A percentile compares a stretch with the other conserved stretches of the same genome.
Conservation (phyloP, 75 land plant genomes). For the Selaginella tamariscina region DNA sequence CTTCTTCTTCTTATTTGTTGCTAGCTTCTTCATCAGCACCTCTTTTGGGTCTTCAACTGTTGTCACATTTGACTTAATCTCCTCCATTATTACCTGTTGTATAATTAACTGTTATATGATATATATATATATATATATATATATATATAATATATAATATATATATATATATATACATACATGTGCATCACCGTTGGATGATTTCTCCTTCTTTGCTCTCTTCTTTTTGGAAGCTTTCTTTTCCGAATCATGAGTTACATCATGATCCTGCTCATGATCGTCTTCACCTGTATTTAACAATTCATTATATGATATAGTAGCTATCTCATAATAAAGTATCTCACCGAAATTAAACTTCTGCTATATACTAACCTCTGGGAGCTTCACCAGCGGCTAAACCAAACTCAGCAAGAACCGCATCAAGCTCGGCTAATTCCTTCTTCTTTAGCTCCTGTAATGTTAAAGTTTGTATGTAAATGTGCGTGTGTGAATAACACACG, state of each 20-base stretch:
- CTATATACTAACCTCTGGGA: too few relatives aligned
- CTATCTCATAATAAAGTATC: too few relatives aligned
- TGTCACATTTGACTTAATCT: neutral
- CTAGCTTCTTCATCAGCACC: neutral
- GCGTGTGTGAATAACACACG: too few relatives aligned
- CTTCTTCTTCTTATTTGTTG: neutral
- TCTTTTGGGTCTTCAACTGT: neutral
- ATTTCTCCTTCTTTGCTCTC: neutral
- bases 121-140: too few relatives aligned
- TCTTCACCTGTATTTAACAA: neutral
- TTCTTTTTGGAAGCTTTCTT: neutral
- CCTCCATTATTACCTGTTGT: neutral
- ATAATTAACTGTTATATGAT: too few relatives aligned
- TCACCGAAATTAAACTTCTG: too few relatives aligned
- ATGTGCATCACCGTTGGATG: neutral
- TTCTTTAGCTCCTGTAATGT: constrained; percentile 84
- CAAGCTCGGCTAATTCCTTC: constrained; percentile 86
- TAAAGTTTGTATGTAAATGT: too few relatives aligned
- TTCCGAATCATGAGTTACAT: neutral
- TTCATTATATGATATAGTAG: too few relatives aligned
- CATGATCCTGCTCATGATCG: neutral
- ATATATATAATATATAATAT: too few relatives aligned
- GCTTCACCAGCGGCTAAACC: constrained; percentile 43
- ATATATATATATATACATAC: too few relatives aligned
- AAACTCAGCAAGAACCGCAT: constrained; percentile 74